These are phyloP conservation scores for Onygenales sp. DNA, from an alignment of 2,329 filamentous ascomycete species.

Conservation along the genomic window DNA sequence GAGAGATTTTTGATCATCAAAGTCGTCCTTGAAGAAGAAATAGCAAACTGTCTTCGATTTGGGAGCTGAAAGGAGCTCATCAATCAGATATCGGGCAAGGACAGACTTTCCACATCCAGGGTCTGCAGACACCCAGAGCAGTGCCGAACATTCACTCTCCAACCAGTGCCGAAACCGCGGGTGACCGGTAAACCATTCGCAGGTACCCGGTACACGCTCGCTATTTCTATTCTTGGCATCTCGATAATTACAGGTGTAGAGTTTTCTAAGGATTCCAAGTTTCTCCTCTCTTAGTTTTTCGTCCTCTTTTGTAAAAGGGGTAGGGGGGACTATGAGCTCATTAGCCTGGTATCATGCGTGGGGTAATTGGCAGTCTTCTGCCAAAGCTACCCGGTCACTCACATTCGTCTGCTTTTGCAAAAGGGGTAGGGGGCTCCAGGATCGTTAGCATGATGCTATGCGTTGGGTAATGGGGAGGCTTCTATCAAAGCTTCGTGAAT, in stretches of 20 bases:
- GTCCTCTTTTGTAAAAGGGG: too few species aligned
- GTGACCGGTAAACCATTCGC: conserved; percentile 14
- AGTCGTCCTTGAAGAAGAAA: conserved; percentile 40
- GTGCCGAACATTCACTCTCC: conserved; percentile 9
- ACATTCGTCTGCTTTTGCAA: too few species aligned
- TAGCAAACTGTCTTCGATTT: conserved; percentile 25
- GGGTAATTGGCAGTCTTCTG: too few species aligned
- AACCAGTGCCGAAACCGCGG: conserved; percentile 11
- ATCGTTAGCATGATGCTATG: background rate
- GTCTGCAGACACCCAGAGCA: conserved; percentile 33
- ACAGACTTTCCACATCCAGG: conserved; percentile 40
- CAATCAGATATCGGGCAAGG: conserved; percentile 27
- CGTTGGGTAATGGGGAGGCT: too few species aligned
- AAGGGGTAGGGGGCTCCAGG: too few species aligned
- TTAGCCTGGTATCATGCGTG: too few species aligned
- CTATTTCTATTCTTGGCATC: conserved; percentile 12
- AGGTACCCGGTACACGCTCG: conserved; percentile 10
- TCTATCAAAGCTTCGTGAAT: background rate
- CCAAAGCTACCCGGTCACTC: too few species aligned
- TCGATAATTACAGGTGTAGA: conserved; percentile 4
- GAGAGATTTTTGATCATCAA: conserved; percentile 24
- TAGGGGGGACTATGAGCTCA: too few species aligned
- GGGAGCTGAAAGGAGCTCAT: conserved; percentile 16
- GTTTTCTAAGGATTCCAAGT: too few species aligned
- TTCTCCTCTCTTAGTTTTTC: too few species aligned